Base-by-base conservation (phyloP, 2,329 filamentous ascomycete species). In the Apiospora pterosperma region DNA sequence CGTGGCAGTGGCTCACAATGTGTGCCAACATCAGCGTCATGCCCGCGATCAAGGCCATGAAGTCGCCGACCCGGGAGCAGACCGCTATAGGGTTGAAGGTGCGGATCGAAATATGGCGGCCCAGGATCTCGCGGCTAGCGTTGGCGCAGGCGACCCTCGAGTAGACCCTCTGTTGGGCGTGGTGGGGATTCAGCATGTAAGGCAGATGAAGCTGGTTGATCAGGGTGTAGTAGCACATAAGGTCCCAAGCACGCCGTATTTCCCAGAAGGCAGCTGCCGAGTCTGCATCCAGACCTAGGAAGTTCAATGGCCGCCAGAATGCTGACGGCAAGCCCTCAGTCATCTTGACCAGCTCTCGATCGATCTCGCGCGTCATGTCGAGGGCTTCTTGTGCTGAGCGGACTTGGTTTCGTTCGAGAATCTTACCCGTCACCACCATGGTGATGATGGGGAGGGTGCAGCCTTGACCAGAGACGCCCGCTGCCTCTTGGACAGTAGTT, bases 201-300 rank as follows among this genome's bases (percentile, higher is more conserved):
- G 80, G 80, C 4, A 82, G 67, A 65, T 83, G 80, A 1, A 81
- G 72, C 60, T 77, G 77, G 3, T 72, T 71, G 12, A 82, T 68
- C 6, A 81, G 65, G 58, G 79, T 73, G 61, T 78, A 78, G 63
- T 82, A 76, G 5, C 70, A 69, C 28, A 81, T 71, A 39, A 81
- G 80, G 48, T 74, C 69, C 63, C 77, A 74, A 2, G 79, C 36
- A 2, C 76, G 76, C 21, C 77, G 60, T 0, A 72, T 76, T 31
- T 78, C 73, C 11, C 65, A 36, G 2, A 36, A 1, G 31, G 69
- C 38, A 41, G 10, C 38, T 41, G 38, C 11, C 38, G 38, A 41
- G 19, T 41, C 38, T 19, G 38, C 11, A 10, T 41, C 38, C 11
- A 41, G 38, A 41, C 38, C 38, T 41, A 19, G 10, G 11, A 41